Percentiles rank a stretch among this genome's conserved stretches.
Conservation (phyloP, 768 basidiomycete species). For the Collybiopsis luxurians region DNA sequence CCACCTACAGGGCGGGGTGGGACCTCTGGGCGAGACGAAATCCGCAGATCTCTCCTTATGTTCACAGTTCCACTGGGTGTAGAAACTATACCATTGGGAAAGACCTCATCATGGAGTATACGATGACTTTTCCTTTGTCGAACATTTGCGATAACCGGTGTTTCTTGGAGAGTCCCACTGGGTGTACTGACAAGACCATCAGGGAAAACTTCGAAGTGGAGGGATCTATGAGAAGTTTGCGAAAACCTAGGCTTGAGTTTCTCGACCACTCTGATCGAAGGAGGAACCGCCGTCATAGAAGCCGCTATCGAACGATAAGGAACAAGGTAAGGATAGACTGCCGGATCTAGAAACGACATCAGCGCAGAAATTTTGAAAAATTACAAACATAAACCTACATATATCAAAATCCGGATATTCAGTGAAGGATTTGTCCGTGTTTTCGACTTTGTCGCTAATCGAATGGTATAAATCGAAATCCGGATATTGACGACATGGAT, state of each 20-base stretch:
- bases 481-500: background rate
- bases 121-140: background rate
- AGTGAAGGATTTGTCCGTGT: background rate
- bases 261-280: no score
- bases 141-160: no score
- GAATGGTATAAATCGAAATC: slow-evolving; percentile 19
- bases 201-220: slow-evolving; percentile 30
- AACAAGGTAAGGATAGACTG: background rate
- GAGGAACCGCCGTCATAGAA: no score
- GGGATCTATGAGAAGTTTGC: slow-evolving; percentile 16
- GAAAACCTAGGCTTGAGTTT: no score
- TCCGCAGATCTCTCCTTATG: background rate
- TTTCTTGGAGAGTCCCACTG: slow-evolving; percentile 15
- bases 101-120: slow-evolving; percentile 32
- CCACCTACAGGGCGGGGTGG: slow-evolving; percentile 4
- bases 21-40: background rate
- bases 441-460: background rate
- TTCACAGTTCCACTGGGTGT: slow-evolving; percentile 24
- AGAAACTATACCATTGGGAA: slow-evolving; percentile 22
- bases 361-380: background rate
- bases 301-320: background rate
- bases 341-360: background rate
- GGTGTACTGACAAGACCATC: slow-evolving; percentile 25
- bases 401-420: no score
- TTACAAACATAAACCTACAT: no score